Evolutionary conservation across 176 grass and related monocot species (phyloP), one percentile per base, ranked within the genome.

Genomic region (Secale cereale): DNA sequence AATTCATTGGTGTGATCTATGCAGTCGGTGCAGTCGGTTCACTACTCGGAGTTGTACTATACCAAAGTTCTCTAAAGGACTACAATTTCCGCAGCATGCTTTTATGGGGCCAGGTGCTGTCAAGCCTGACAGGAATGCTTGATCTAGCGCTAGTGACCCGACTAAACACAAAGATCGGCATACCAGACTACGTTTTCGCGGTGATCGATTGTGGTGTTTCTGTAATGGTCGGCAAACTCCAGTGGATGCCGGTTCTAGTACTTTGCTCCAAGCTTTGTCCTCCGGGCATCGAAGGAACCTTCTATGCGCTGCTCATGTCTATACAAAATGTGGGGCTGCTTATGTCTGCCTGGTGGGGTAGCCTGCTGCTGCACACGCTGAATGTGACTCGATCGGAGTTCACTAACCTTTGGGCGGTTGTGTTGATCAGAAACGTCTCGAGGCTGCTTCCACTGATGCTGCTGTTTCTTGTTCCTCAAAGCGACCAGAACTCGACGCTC

Each of bases 191-290:
- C 45, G 72, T 90, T 26, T 88, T 98, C 78, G 93, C 82, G 0
- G 91, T 98, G 74, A 81, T 88, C 8, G 96, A 93, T 50, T 90
- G 87, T 64, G 43, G 81, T 40, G 70, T 90, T 57, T 90, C 91
- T 15, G 85, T 89, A 75, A 86, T 95, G 85, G 77, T 92, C 9
- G 86, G 89, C n/a, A 85, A 27, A 45, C 52, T 98, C 13, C 77
- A 94, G 75, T 98, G 95, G 87, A 63, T 98, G 86, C 95, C 95
- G 3, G 85, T 98, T 65, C 82, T 98, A 15, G 89, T 98, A 40
- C 89, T 98, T 59, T 95, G 91, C 79, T 83, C 82, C 62, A 90
- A 95, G 80, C 89, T 98, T 78, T 98, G 95, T 30, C 89, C 95
- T 60, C 59, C 85, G 0, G 91, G 93, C 65, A 90, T 93, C 0